phyloP scores from a whole-genome alignment of 768 basidiomycete genomes.

The Boletus speciosus region DNA sequence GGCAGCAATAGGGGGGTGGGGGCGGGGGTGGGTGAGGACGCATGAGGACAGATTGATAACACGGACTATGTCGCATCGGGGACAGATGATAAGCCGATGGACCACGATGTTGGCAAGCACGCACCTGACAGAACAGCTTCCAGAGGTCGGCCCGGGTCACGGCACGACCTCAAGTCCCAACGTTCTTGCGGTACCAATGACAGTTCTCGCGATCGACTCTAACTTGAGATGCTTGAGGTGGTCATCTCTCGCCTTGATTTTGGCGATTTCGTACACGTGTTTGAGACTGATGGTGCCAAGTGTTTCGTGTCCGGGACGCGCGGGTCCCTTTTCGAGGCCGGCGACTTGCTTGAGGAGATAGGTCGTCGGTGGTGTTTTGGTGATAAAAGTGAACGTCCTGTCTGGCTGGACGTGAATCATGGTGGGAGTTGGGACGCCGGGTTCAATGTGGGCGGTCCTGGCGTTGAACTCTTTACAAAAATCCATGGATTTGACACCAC shows the following conservation, averaged over 20 bases:
- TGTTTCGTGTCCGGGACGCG: conserved; percentile 73
- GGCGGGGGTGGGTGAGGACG: not conserved
- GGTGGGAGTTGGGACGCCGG: conserved; percentile 88
- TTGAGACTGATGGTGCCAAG: conserved; percentile 87
- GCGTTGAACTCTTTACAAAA: conserved; percentile 99
- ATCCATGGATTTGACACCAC: conserved; percentile 99
- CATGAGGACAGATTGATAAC: conserved; percentile 26
- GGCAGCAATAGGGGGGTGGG: not conserved
- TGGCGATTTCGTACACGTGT: conserved; percentile 98
- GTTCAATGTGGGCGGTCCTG: conserved; percentile 82
- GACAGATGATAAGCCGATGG: conserved; percentile 22
- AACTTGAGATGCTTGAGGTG: conserved; percentile 83
- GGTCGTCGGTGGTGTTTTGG: conserved; percentile 85
- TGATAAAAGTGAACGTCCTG: conserved; percentile 89
- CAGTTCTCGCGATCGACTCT: conserved; percentile 83
- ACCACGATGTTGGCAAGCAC: conserved; percentile 18
- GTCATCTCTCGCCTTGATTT: conserved; percentile 90
- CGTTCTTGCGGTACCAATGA: conserved; percentile 85
- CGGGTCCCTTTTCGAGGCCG: conserved; percentile 87
- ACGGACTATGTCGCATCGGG: conserved; percentile 6
- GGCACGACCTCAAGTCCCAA: conserved; percentile 89
- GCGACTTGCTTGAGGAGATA: conserved; percentile 91
- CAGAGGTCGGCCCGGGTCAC: conserved; percentile 40
- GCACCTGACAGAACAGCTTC: conserved; percentile 22
- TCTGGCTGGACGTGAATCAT: conserved; percentile 91